Base-by-base conservation (phyloP, 2,329 filamentous ascomycete genomes). In the Calonectria pauciramosa region DNA sequence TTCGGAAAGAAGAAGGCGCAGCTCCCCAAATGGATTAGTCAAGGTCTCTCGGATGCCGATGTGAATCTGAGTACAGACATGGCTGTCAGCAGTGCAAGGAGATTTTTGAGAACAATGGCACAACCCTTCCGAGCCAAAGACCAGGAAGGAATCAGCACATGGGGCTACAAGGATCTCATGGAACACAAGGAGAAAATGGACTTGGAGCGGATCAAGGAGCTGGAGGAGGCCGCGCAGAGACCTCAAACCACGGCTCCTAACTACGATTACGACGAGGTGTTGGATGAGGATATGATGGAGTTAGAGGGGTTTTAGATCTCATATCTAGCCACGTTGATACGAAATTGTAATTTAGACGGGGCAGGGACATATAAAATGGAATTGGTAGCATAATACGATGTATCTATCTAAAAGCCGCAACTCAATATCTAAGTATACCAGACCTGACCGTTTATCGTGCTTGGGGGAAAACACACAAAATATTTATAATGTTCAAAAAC, bases 1-100 rank as follows among this genome's bases (percentile, higher is more conserved):
- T 99, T 98, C 85, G 93, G 95, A 83, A 97, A 97, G 87, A 99
- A 99, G 86, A 90, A 96, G 47, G 89, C 86, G 4, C 97, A 99
- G 86, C 89, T 99, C 34, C 97, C 97, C 14, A 98, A 98, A 83
- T 99, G 97, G 97, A 99, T 99, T 82, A 94, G 93, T 76, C 94
- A 97, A 82, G 96, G 94, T 4, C 90, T 99, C 74, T 88, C 94
- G 38, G 96, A 98, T 65, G 93, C 93, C 28, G 96, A 98, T 79
- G 93, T 94, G 14, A 98, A 98, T 80, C 89, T 99, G 75, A 98
- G 95, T 82, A 98, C 97, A 0, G 97, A 99, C 82, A 98, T 99
- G 93, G 95, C 96, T 0, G 94, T 98, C 23, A 95, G 95, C 71
- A 93, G 91, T 60, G 96, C 97, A 14, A 96, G 97, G 86, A 94